Base-by-base conservation (phyloP, 108 stramenopile genomes). In the Epipyxis sp. region DNA sequence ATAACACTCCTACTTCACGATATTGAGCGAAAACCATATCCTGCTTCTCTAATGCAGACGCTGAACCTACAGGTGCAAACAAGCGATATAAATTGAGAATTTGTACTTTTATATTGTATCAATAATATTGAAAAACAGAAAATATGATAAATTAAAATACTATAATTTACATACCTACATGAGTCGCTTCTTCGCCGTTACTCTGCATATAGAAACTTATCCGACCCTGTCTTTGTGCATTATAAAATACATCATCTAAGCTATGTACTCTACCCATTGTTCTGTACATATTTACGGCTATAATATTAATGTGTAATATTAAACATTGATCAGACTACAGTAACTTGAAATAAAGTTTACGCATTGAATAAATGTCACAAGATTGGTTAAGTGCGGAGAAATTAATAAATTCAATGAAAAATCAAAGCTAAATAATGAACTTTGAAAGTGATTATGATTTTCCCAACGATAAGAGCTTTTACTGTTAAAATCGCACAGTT, bases 211-310 rank as follows among this genome's bases (percentile, higher is more conserved):
- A 94, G 81, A 96, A 94, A 20, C 93, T 94, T 50, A 95, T 94
- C 37, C 94, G 89, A 0, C 95, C 98, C 80, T 99, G 98, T 34
- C 98, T 88, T 86, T 99, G 98, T 0, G 97, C 95, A 77, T 95
- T 92, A 83, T 93, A 92, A 45, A 99, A 84, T 54, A 99, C 91
- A 40, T 86, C 85, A 82, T 99, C 98, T 94, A 99, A 93, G 77
- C 88, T 83, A 44, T 93, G 90, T 10, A 99, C 79, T 20, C 96
- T 90, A 40, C 93, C 81, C 91, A 97, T 97, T 77, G 90, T 92
- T 37, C 83, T 78, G 80, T 95, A 88, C 59, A 89, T 87, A 42
- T 82, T 69, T 42, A 80, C 30, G 2, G 79, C 83, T 0, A n/a
- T n/a, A n/a, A n/a, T n/a, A n/a, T n/a, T n/a, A n/a, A n/a, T n/a